A percentile compares a stretch with the other conserved stretches of the same genome.
Conservation (phyloP, 2,329 filamentous ascomycete species). For the Triangularia verruculosa region DNA sequence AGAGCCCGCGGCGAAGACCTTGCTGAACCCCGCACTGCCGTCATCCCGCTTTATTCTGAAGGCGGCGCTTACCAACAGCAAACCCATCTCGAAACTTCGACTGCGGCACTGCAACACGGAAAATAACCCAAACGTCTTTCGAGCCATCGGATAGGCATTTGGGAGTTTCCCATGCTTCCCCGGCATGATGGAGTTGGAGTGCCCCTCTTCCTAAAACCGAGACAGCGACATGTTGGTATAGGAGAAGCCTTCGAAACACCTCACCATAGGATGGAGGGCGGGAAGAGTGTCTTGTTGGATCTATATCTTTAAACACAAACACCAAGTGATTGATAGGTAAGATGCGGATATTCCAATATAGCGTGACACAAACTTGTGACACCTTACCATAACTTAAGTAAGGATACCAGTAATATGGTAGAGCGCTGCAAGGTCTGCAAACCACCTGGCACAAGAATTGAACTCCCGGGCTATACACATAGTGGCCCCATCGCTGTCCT, state of each 20-base stretch:
- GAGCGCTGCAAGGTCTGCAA: background rate
- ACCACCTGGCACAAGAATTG: background rate
- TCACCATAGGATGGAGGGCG: background rate
- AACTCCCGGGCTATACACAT: background rate
- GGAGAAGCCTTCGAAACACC: background rate
- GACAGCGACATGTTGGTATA: background rate
- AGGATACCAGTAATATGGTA: background rate
- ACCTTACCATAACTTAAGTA: too few species aligned
- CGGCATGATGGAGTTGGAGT: background rate
- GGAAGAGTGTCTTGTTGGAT: background rate
- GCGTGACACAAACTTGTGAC: too few species aligned
- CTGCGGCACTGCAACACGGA: slow-evolving; percentile 2
- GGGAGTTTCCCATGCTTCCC: background rate
- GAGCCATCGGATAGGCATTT: background rate
- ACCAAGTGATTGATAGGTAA: background rate
- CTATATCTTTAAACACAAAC: background rate
- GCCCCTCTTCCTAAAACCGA: background rate
- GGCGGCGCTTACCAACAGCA: slow-evolving; percentile 6
- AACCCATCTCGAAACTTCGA: slow-evolving; percentile 11
- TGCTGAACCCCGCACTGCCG: slow-evolving; percentile 26
- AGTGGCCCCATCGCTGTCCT: background rate
- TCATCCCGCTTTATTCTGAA: slow-evolving; percentile 14
- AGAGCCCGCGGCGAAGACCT: slow-evolving; percentile 3
- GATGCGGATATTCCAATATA: too few species aligned
- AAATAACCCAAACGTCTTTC: background rate